These are phyloP conservation scores for Zygosaccharomyces pseudobailii DNA, from an alignment of 1,139 yeast genomes.

Conservation along the genomic window DNA sequence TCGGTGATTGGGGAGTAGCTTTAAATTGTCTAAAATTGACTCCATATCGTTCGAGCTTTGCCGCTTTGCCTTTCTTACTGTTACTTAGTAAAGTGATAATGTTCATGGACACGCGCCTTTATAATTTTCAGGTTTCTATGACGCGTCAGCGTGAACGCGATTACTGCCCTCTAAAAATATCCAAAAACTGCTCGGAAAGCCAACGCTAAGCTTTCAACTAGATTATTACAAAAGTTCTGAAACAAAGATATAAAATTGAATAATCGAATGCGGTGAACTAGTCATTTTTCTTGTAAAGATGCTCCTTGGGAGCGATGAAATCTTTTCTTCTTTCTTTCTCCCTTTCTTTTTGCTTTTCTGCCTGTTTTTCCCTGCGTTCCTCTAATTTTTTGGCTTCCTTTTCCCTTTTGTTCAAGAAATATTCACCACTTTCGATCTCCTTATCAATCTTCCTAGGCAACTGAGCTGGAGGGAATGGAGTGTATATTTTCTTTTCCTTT, in stretches of 20 bases:
- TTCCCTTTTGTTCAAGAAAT: conserved; percentile 83
- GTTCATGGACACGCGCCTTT: conserved; percentile 1
- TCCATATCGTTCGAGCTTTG: conserved; percentile 29
- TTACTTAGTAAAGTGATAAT: background rate
- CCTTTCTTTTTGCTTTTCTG: conserved; percentile 59
- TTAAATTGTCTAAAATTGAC: conserved; percentile 18
- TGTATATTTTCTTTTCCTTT: conserved; percentile 79
- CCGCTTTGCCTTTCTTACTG: background rate
- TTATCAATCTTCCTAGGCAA: conserved; percentile 95
- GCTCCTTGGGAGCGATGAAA: conserved; percentile 82
- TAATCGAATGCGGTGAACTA: too few relatives aligned
- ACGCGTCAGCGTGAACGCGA: background rate
- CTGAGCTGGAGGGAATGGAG: conserved; percentile 99
- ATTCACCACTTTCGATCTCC: conserved; percentile 98
- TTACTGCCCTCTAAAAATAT: background rate
- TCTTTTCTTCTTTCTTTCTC: conserved; percentile 72
- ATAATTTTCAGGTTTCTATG: background rate
- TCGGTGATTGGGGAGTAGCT: conserved; percentile 14
- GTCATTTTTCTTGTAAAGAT: conserved; percentile 36
- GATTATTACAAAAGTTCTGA: too few relatives aligned
- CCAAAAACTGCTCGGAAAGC: background rate
- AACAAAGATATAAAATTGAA: too few relatives aligned
- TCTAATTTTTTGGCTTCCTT: conserved; percentile 67
- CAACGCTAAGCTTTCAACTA: too few relatives aligned
- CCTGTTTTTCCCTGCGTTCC: conserved; percentile 76